These are phyloP conservation scores for Kalmusia sp. DNA, from an alignment of 2,329 filamentous ascomycete species.

Conservation along the genomic window DNA sequence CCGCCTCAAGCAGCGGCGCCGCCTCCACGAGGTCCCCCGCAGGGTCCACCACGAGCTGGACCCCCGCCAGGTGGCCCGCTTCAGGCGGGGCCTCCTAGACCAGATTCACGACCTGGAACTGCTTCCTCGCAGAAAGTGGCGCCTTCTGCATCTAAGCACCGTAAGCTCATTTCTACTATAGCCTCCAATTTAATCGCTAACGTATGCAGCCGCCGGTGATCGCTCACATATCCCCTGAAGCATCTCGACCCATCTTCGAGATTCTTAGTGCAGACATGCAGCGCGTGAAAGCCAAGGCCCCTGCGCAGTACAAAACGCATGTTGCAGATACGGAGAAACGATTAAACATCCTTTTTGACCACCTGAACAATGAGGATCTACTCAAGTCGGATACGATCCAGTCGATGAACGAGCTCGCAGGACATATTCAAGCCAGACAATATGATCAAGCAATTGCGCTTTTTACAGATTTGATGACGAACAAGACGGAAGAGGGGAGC, in stretches of 20 bases:
- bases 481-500: constrained; percentile 57
- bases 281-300: constrained; percentile 84
- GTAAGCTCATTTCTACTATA: constrained; percentile 55
- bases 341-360: constrained; percentile 91
- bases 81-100: constrained; percentile 48
- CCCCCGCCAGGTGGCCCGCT: constrained; percentile 51
- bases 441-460: constrained; percentile 54
- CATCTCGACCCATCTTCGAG: constrained; percentile 80
- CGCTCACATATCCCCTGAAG: constrained; percentile 84
- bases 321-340: constrained; percentile 95
- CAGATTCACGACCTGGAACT: constrained; percentile 53
- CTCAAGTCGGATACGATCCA: constrained; percentile 80
- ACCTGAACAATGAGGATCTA: constrained; percentile 94
- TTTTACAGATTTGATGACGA: constrained; percentile 56
- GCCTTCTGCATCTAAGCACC: constrained; percentile 70
- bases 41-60: constrained; percentile 53
- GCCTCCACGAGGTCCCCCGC: constrained; percentile 35
- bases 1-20: constrained; percentile 51
- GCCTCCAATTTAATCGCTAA: constrained; percentile 25
- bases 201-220: constrained; percentile 70
- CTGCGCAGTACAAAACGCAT: constrained; percentile 83
- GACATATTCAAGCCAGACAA: constrained; percentile 48
- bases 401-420: constrained; percentile 65
- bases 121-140: constrained; percentile 58
- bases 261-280: constrained; percentile 85